Evolutionary conservation across 2,329 filamentous ascomycete genomes (phyloP), one percentile per base, ranked within the genome.

Genomic region (Aureobasidium subglaciale): DNA sequence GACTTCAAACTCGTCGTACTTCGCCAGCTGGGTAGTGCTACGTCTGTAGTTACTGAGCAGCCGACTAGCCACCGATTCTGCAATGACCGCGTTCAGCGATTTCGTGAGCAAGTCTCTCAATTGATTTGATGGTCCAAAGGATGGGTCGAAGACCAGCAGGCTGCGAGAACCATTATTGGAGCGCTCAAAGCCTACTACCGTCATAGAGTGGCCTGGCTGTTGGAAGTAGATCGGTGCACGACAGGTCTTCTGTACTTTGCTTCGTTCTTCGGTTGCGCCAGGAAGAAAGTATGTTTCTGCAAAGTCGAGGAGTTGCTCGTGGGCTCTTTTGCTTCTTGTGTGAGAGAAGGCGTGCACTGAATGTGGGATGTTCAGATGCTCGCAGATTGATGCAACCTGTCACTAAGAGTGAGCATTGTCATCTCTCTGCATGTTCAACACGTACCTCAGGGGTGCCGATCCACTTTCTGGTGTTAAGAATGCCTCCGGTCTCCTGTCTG

Each of bases 161-260:
- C 87, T 86, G 52, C 77, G 73, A 20, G 74, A 72, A n/a, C 87
- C 86, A 56, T 85, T 77, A 27, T 71, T 75, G 18, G 78, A 80
- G 59, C 79, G 81, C 68, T 96, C 90, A 27, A 95, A 77, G 0
- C 92, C 92, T 56, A 97, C 76, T 40, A 97, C 88, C 0, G 90
- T 95, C 73, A 96, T 76, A 1, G 91, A 96, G 69, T 97, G 92
- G 2, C 88, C 86, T 80, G 84, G 84, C 64, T 92, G 88, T 67
- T 97, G 92, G 58, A 96, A 83, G 70, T 96, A 96, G 38, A 97
- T 84, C 0, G 92, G 91, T 25, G 90, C 84, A 3, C 90, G 74
- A 15, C 75, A 69, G 0, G 91, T 96, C 54, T 77, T 72, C 46
- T 82, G 78, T 15, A 95, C 79, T 64, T 84, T 87, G 34, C 77